phyloP scores from a whole-genome alignment of 352 stramenopile genomes.

The Pythium utonaiense region DNA sequence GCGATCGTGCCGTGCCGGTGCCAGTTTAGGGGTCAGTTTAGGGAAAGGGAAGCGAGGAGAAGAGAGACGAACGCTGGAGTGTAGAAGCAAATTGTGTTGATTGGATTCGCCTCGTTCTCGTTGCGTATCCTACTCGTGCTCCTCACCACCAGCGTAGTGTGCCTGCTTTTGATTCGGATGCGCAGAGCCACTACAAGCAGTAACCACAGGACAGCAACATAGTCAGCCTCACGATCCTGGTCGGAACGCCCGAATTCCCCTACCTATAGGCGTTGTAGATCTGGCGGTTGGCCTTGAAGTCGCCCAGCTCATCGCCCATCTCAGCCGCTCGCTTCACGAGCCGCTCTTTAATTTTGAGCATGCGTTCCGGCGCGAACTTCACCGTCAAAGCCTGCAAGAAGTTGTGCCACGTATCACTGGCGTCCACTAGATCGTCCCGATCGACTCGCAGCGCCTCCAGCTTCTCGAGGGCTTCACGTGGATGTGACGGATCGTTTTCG shows the following conservation, averaged over 20 bases:
- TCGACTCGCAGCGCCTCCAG: slow-evolving; percentile 11
- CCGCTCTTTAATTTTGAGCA: slow-evolving; percentile 61
- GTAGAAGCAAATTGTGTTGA: slow-evolving; percentile 5
- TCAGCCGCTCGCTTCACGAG: slow-evolving; percentile 43
- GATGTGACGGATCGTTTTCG: slow-evolving; percentile 53
- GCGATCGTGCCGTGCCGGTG: neutral
- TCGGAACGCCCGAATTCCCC: neutral
- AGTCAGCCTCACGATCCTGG: neutral
- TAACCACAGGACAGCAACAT: neutral
- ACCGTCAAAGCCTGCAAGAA: slow-evolving; percentile 62
- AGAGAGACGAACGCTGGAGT: slow-evolving; percentile 3
- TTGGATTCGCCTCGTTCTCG: neutral
- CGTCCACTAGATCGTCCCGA: slow-evolving; percentile 34
- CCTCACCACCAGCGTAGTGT: neutral
- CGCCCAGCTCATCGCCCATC: slow-evolving; percentile 44
- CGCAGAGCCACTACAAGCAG: neutral
- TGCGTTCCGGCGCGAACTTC: slow-evolving; percentile 64
- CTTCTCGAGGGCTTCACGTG: slow-evolving; percentile 11
- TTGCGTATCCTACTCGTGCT: neutral
- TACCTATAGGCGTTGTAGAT: slow-evolving; percentile 70
- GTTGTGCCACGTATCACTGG: slow-evolving; percentile 42
- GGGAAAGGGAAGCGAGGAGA: neutral
- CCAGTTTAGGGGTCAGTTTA: slow-evolving; percentile 1
- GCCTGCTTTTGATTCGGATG: neutral
- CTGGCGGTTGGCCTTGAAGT: slow-evolving; percentile 57